Evolutionary conservation across 352 stramenopile genomes (phyloP), one percentile per base, ranked within the genome.

Genomic region (Globisporangium sylvaticum): DNA sequence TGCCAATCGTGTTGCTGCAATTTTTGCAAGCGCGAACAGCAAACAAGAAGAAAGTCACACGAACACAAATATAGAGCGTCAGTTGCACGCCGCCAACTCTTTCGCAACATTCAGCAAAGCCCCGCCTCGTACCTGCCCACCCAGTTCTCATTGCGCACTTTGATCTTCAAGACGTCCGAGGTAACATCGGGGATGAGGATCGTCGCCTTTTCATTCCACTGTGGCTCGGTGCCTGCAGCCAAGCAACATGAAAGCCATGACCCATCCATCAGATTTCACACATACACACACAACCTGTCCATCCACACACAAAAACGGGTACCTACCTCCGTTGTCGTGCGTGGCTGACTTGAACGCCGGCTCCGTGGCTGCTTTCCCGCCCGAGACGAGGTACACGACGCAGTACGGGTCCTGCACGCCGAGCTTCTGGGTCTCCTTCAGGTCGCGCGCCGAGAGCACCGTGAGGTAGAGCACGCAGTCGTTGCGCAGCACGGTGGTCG

Each of bases 121-220:
- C 4, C n/a, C 3, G 20, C 20, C 52, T 58, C 72, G 64, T 52
- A 92, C 82, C 84, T 92, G 62, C 87, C 87, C 22, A 88, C 80
- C 80, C 81, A 90, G 72, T 92, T 92, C 58, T 92, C 83, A 67
- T 92, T 92, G 60, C 88, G 75, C 25, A 92, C 66, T 50, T 82
- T 82, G 69, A 92, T 79, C 53, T 84, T 83, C 65, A 92, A 72
- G 59, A 91, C 71, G 58, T 90, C 82, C 34, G 80, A 78, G 34
- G 78, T 76, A 12, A 92, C 84, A 56, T 92, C 81, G 42, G 82
- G 68, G 64, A 92, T 82, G 34, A 92, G 62, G 53, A 92, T 78
- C 46, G 81, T 89, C 62, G 74, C 78, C 67, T 92, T 92, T 37
- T 87, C 81, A 56, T 92, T 92, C 84, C 84, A 92, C 58, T 86